Percentiles rank a stretch among this genome's conserved stretches.
phyloP scores from a whole-genome alignment of 345 rosid genomes.

The Barbarea vulgaris region DNA sequence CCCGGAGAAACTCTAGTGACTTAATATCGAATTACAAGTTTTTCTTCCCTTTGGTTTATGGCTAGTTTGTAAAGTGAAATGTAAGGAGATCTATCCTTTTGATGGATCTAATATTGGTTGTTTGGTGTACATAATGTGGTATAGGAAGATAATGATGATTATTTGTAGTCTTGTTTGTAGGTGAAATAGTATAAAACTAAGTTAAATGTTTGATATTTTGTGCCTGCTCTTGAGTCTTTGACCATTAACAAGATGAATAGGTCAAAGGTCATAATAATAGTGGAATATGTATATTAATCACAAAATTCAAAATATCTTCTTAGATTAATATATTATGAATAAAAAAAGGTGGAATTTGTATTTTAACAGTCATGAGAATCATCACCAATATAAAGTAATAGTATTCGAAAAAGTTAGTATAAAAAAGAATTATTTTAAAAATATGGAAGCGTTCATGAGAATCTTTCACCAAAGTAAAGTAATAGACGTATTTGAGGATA shows the following conservation, averaged over 20 bases:
- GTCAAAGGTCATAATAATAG: not conserved
- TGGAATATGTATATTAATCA: not conserved
- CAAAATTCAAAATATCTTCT: not conserved
- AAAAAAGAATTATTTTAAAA: not conserved
- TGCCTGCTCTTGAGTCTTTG: not conserved
- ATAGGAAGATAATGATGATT: conserved; percentile 18
- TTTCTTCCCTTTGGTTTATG: not conserved
- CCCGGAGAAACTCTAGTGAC: conserved; percentile 37
- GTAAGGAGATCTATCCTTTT: conserved; percentile 20
- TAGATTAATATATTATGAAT: not conserved
- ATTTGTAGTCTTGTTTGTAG: conserved; percentile 18
- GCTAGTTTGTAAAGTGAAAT: conserved; percentile 21
- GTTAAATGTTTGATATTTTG: not conserved
- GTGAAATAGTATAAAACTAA: not conserved
- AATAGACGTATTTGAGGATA: not conserved
- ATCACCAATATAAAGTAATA: not conserved
- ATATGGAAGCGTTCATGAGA: not conserved
- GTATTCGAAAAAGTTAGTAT: not conserved
- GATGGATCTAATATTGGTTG: conserved; percentile 22
- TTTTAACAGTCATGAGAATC: not conserved
- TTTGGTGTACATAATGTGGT: conserved; percentile 30
- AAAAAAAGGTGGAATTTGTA: not conserved
- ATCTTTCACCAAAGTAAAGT: not conserved
- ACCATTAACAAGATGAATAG: not conserved
- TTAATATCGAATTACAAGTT: not conserved